Conservation (phyloP, 1,139 yeast species). For the Yamadazyma oceani region DNA sequence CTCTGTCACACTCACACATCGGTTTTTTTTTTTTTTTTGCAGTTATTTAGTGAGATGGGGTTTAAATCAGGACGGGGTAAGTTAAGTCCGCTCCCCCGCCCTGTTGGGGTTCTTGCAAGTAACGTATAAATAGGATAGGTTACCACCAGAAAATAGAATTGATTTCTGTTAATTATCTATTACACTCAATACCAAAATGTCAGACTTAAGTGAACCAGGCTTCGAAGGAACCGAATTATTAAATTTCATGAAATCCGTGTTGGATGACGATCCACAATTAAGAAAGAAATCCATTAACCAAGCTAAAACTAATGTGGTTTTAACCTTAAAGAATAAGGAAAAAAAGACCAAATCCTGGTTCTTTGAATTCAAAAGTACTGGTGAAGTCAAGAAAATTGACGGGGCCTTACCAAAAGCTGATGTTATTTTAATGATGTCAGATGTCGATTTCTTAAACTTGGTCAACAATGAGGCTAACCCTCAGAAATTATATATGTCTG, state of each 20-base stretch:
- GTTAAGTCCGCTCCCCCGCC: too few relatives aligned
- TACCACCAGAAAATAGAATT: too few relatives aligned
- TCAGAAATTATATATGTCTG: slow-evolving; percentile 24
- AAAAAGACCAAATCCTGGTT: slow-evolving; percentile 24
- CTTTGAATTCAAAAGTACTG: slow-evolving; percentile 22
- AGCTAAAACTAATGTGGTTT: slow-evolving; percentile 21
- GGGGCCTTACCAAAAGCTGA: slow-evolving; percentile 23
- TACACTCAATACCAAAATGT: slow-evolving; percentile 8
- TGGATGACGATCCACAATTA: slow-evolving; percentile 22
- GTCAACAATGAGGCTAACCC: slow-evolving; percentile 25
- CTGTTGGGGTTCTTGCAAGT: too few relatives aligned
- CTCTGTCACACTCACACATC: too few relatives aligned
- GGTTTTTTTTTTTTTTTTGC: too few relatives aligned
- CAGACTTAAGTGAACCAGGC: slow-evolving; percentile 24
- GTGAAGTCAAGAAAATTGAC: slow-evolving; percentile 21
- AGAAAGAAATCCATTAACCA: slow-evolving; percentile 20
- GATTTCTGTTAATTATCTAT: too few relatives aligned
- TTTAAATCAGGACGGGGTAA: too few relatives aligned
- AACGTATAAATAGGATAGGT: too few relatives aligned
- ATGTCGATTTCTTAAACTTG: slow-evolving; percentile 22
- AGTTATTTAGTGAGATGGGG: too few relatives aligned
- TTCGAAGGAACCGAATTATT: slow-evolving; percentile 25
- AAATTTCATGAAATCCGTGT: slow-evolving; percentile 23
- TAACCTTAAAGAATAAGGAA: slow-evolving; percentile 22
- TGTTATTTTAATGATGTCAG: slow-evolving; percentile 21